Conservation (phyloP, 2,329 filamentous ascomycete species). For the Neurospora crassa region DNA sequence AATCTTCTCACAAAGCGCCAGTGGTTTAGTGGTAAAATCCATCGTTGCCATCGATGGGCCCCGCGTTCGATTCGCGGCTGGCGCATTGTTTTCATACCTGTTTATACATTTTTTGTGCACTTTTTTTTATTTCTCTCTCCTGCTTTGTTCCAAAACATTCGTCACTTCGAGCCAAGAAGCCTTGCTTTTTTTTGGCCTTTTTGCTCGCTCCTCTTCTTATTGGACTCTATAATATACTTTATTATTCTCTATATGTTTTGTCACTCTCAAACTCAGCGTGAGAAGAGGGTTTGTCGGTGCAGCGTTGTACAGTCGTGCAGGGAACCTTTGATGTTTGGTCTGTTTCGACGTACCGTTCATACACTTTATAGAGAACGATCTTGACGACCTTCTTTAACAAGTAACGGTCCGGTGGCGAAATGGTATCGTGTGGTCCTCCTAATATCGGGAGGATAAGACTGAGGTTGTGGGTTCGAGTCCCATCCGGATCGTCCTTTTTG, state of each 20-base stretch:
- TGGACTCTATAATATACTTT: background rate
- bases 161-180: background rate
- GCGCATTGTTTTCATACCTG: slow-evolving; percentile 5
- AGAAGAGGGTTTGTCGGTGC: background rate
- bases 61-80: slow-evolving; percentile 20
- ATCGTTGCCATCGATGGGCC: slow-evolving; percentile 43
- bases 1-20: slow-evolving; percentile 10
- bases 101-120: background rate
- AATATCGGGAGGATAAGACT: background rate
- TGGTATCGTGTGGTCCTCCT: slow-evolving; percentile 1
- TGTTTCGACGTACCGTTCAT: background rate
- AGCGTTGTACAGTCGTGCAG: background rate
- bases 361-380: background rate
- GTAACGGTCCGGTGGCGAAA: background rate
- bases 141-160: background rate
- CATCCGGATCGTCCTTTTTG: background rate
- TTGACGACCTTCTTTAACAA: rapidly evolving
- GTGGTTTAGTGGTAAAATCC: slow-evolving; percentile 46
- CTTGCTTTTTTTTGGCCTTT: background rate
- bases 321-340: background rate
- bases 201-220: background rate
- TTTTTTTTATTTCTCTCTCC: background rate
- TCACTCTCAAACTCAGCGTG: background rate
- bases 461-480: background rate
- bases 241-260: background rate